Conservation (phyloP, 805 yeast genomes). For the Barnettozyma wickerhamii region DNA sequence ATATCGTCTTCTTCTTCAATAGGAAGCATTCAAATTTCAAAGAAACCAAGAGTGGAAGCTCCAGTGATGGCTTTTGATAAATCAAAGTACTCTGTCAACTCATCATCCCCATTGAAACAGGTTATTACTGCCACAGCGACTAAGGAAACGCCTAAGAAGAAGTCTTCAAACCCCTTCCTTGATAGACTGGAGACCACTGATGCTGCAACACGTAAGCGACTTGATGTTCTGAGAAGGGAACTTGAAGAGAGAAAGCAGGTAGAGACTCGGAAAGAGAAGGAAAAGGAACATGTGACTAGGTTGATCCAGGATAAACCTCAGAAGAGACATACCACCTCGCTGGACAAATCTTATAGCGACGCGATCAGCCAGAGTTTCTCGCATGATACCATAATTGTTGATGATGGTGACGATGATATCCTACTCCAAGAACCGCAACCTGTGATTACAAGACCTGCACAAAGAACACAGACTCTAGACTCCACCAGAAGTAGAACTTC, state of each 20-base stretch:
- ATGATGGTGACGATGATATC: slow-evolving; percentile 1
- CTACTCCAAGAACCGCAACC: neutral
- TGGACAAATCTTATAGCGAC: slow-evolving; percentile 2
- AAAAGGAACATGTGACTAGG: neutral
- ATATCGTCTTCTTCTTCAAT: slow-evolving; percentile 2
- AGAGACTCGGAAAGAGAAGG: neutral
- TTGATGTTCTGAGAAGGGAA: neutral
- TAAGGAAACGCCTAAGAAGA: neutral
- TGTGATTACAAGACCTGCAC: neutral
- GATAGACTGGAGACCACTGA: neutral
- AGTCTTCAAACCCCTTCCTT: neutral
- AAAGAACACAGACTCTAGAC: slow-evolving; percentile 6
- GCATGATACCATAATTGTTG: slow-evolving; percentile 1
- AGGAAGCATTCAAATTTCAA: neutral
- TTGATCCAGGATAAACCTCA: neutral
- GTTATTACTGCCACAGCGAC: neutral
- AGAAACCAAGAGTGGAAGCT: no score
- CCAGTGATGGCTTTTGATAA: no score
- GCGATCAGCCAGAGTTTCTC: neutral
- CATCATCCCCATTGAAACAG: slow-evolving; percentile 1
- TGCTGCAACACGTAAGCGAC: neutral
- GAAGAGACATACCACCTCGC: neutral
- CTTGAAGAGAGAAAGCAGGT: neutral
- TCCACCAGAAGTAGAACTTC: slow-evolving; percentile 3
- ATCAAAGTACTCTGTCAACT: no score